Evolutionary conservation across 306 rosid genomes (phyloP).

Genomic region (Pyrus bretschneideri): DNA sequence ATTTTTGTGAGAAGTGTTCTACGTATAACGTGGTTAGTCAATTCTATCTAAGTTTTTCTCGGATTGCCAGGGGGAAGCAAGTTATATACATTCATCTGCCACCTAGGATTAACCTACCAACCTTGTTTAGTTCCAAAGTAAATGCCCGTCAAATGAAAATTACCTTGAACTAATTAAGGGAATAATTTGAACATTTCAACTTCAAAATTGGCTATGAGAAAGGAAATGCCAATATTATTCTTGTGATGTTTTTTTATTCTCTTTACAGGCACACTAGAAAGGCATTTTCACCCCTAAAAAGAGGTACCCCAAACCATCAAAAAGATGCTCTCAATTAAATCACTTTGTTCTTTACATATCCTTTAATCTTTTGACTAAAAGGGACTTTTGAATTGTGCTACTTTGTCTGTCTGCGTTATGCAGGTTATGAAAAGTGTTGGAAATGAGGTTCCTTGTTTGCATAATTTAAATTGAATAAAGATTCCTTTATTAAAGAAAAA

Average conservation of each 20-base stretch:
- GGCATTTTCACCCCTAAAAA: neutral
- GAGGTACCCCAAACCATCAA: constrained; percentile 10
- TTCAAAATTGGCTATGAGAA: neutral
- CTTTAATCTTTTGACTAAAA: constrained; percentile 17
- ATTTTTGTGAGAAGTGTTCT: too few species aligned
- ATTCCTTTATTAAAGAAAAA: constrained; percentile 37
- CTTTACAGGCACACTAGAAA: neutral
- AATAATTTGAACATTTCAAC: neutral
- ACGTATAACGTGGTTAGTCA: too few species aligned
- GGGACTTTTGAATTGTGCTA: neutral
- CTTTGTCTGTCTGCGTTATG: too few species aligned
- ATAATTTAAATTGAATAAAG: constrained; percentile 30
- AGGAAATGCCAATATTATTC: neutral
- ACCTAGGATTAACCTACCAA: too few species aligned
- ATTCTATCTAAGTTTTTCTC: too few species aligned
- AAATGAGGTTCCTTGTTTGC: constrained; percentile 33
- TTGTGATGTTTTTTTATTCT: neutral
- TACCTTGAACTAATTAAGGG: neutral
- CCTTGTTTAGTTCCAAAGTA: too few species aligned
- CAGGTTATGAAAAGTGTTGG: constrained; percentile 16
- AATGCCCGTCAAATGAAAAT: neutral
- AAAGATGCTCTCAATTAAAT: neutral
- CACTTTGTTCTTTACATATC: constrained; percentile 6
- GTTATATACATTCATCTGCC: neutral
- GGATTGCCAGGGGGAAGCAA: neutral